phyloP scores from a whole-genome alignment of 202 grass and related monocot genomes.

The Carex arenaria region DNA sequence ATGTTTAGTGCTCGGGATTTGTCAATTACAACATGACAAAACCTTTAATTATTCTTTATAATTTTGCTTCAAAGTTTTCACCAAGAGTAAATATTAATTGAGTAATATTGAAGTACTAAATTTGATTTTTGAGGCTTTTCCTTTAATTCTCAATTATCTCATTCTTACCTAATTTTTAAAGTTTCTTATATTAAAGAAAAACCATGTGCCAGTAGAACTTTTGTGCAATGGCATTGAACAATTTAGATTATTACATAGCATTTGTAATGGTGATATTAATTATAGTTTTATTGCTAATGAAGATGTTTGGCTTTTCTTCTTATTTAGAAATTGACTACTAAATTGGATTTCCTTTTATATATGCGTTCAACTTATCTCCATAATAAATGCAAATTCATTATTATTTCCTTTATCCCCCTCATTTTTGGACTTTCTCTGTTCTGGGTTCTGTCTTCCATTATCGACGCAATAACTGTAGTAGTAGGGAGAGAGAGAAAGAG shows the following conservation, averaged over 20 bases:
- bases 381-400: constrained; percentile 30
- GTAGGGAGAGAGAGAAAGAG: constrained; percentile 13
- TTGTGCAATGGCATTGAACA: background rate
- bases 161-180: background rate
- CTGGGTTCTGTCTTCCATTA: constrained; percentile 29
- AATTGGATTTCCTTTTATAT: constrained; percentile 10
- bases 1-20: background rate
- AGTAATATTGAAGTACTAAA: background rate
- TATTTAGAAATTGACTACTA: constrained; percentile 12
- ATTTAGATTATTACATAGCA: background rate
- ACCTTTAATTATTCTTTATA: background rate
- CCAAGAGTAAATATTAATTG: background rate
- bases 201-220: background rate
- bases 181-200: background rate
- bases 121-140: background rate
- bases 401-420: constrained; percentile 21
- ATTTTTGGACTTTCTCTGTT: constrained; percentile 22
- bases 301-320: background rate
- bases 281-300: background rate
- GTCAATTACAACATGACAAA: background rate
- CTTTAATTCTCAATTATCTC: background rate
- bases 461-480: constrained; percentile 20
- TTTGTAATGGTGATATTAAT: background rate
- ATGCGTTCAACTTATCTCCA: constrained; percentile 11
- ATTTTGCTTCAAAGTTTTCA: background rate